phyloP scores from a whole-genome alignment of 176 grass and related monocot species.

The Zoysia pacifica region DNA sequence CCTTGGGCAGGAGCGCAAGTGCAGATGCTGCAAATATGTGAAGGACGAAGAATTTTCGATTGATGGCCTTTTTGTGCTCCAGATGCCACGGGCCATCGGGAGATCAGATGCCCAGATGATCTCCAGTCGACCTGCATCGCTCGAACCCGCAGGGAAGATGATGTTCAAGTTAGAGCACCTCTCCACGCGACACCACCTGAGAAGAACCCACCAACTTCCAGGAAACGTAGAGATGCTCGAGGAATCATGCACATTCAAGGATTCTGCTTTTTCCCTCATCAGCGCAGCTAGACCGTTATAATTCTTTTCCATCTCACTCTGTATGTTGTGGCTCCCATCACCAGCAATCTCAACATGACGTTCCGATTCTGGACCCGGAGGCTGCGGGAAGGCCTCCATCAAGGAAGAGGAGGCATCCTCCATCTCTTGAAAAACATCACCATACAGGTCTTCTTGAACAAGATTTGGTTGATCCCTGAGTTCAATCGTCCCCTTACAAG shows the following conservation, averaged over 20 bases:
- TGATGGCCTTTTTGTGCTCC: neutral
- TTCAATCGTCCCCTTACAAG: neutral
- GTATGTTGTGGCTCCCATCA: neutral
- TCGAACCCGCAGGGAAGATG: rapidly evolving
- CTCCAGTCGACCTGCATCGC: rapidly evolving
- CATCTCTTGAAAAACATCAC: neutral
- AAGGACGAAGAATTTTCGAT: rapidly evolving
- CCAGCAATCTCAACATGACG: slow-evolving; percentile 24
- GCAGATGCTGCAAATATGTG: neutral
- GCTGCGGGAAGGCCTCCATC: neutral
- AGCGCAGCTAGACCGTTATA: rapidly evolving
- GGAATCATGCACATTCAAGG: slow-evolving; percentile 3
- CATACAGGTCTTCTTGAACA: neutral
- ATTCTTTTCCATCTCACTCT: neutral
- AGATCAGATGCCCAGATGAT: slow-evolving; percentile 13
- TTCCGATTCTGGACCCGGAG: neutral
- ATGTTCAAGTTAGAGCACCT: neutral
- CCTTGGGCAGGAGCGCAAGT: neutral
- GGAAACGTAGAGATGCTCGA: neutral
- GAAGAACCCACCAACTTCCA: rapidly evolving
- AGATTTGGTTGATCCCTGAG: neutral
- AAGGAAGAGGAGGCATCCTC: neutral
- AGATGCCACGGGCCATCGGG: neutral
- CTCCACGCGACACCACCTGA: slow-evolving; percentile 1
- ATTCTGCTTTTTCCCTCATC: rapidly evolving